Percentiles rank a stretch among this genome's conserved stretches.
Conservation (phyloP, 257 asterid species). For the Nicotiana obtusifolia region DNA sequence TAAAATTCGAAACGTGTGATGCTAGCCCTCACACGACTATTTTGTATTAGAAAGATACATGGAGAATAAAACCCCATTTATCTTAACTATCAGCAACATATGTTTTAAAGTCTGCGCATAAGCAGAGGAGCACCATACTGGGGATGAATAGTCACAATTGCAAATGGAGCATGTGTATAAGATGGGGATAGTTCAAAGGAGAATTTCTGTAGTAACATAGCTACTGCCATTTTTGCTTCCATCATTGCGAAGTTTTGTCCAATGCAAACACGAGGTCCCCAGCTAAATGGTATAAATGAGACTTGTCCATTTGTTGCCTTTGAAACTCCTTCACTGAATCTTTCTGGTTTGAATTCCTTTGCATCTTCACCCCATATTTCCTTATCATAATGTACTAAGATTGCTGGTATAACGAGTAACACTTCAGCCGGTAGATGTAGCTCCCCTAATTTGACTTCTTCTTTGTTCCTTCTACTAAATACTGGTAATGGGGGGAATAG, state of each 20-base stretch:
- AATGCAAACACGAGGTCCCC: slow-evolving; percentile 38
- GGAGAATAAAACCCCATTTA: background rate
- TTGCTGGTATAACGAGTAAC: slow-evolving; percentile 14
- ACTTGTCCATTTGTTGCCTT: slow-evolving; percentile 24
- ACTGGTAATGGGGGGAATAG: slow-evolving; percentile 24
- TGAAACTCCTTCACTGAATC: slow-evolving; percentile 26
- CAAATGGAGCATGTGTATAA: slow-evolving; percentile 31
- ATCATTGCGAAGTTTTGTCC: slow-evolving; percentile 31
- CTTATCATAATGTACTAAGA: slow-evolving; percentile 22
- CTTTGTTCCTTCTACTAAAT: background rate
- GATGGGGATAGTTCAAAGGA: slow-evolving; percentile 28
- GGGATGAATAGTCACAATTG: slow-evolving; percentile 22
- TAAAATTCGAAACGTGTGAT: background rate
- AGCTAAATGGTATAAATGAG: slow-evolving; percentile 25
- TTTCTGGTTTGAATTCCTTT: slow-evolving; percentile 29
- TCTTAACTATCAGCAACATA: background rate
- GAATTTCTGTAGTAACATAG: slow-evolving; percentile 30
- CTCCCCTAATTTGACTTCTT: slow-evolving; percentile 20
- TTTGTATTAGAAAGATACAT: background rate
- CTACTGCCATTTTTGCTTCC: slow-evolving; percentile 27
- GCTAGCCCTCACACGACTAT: background rate
- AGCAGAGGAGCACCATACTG: slow-evolving; percentile 28
- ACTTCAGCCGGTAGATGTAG: slow-evolving; percentile 15
- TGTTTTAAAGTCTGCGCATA: slow-evolving; percentile 16
- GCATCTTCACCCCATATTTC: slow-evolving; percentile 34